Evolutionary conservation across 2,329 filamentous ascomycete species (phyloP), one percentile per base, ranked within the genome.

Genomic region (Lachnellula occidentalis): DNA sequence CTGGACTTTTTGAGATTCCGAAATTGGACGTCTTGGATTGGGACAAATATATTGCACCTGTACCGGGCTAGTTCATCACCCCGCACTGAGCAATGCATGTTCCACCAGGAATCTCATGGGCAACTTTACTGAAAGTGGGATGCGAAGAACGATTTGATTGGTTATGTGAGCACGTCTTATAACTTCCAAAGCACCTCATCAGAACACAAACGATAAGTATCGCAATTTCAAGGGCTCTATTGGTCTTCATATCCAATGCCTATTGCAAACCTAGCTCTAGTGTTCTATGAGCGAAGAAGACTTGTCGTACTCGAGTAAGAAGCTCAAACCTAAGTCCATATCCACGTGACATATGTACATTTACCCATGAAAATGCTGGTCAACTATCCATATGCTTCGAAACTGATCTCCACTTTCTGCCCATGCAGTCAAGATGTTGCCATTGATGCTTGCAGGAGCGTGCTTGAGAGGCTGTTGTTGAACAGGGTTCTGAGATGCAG

Each of bases 171-270:
- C 53, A 51, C 48, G 45, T 45, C 43, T 51, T 55, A 22, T 39
- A n/a, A n/a, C 21, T 37, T 27, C 42, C 19, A 37, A 48, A 51
- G 51, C 31, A 51, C 45, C 43, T 52, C 48, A 55, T 55, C 12
- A 19, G 17, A 12, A 5, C 12, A n/a, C 39, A 43, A 17, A 37
- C 24, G 36, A 12, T 3, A 45, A 45, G 5, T 39, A 15, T 39
- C n/a, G 11, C 5, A 39, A 39, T 39, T 12, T 39, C 36, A 39
- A 39, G 15, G 14, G 19, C 15, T 21, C 42, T 15, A 14, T 45
- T 24, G 42, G 12, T 4, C 3, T 24, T 45, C 11, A 8, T 31
- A 6, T 45, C 8, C 19, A 19, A 5, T 39, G 5, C 12, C 2
- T 39, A 15, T 17, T 15, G 5, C 9, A 1, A 2, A 39, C 14